Evolutionary conservation across 768 basidiomycete genomes (phyloP), one percentile per base, ranked within the genome.

Genomic region (Lactarius pseudohatsudake): DNA sequence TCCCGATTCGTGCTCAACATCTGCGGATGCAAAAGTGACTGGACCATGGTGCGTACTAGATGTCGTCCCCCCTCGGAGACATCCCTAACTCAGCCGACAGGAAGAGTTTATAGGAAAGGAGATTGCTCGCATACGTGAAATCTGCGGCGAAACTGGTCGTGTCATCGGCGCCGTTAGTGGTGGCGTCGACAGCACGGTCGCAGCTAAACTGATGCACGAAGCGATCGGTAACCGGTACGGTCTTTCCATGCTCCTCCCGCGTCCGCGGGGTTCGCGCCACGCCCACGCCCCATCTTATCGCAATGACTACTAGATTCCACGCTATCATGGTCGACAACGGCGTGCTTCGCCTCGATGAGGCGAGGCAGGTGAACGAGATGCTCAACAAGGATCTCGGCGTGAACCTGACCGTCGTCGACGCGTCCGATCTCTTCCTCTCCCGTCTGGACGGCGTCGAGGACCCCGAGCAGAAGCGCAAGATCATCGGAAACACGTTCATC

Each of bases 241-340:
- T 34, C 9, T 34, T 15, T 26, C 13, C 26, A 18, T 1, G 16
- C 32, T 28, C 10, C 40, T 28, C 28, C 4, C 26, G 26, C 15
- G 11, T 32, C 3, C 20, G 30, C 30, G 30, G 30, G 30, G 6
- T 5, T 32, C 30, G 30, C 30, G 6, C 26, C 32, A 3, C 32
- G 32, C 32, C 32, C 9, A 34, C 32, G 32, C 50, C 60, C 26
- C 26, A 65, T 30, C 36, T 63, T 64, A 70, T 38, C n/a, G 56
- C n/a, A 26, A 53, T 13, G 4, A 45, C 8, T 9, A 20, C 72
- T n/a, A 96, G 96, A 66, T 99, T 99, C 84, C 97, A 96, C 74
- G 97, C 96, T 11, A 97, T 98, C 79, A 96, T 98, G 95, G 97
- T 98, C 54, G 96, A 98, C 78, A 99, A 99, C 74, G 97, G 97